A percentile compares a stretch with the other conserved stretches of the same genome.
phyloP scores from a whole-genome alignment of 2,329 filamentous ascomycete species.

The Colletotrichum sp. region DNA sequence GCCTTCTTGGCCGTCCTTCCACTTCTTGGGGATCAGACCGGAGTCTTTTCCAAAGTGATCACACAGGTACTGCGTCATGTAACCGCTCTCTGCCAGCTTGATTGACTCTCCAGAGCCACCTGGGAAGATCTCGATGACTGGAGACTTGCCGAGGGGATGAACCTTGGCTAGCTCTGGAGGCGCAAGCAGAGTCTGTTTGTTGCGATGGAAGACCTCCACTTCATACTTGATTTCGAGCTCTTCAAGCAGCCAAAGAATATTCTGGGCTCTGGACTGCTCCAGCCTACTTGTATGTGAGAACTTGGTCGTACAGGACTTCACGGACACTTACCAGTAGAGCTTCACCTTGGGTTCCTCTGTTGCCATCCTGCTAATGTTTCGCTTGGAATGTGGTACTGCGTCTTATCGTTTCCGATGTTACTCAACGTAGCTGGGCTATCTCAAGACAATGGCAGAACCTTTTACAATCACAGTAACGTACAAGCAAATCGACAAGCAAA shows the following conservation, averaged over 20 bases:
- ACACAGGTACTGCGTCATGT: conserved; percentile 82
- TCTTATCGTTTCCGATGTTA: background rate
- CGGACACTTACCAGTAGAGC: conserved; percentile 63
- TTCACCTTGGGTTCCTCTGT: conserved; percentile 57
- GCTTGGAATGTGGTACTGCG: background rate
- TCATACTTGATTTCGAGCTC: conserved; percentile 82
- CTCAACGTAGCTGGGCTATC: background rate
- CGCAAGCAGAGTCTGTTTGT: conserved; percentile 66
- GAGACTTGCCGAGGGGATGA: conserved; percentile 88
- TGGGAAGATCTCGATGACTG: conserved; percentile 70
- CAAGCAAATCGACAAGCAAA: rapidly evolving
- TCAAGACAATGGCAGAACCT: background rate
- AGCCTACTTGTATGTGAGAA: conserved; percentile 62
- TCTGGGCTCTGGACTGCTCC: conserved; percentile 80
- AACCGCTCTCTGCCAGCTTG: conserved; percentile 81
- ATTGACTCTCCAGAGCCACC: conserved; percentile 46
- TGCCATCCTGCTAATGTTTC: background rate
- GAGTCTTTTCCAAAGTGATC: conserved; percentile 61
- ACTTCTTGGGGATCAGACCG: conserved; percentile 56
- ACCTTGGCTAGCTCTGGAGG: conserved; percentile 77
- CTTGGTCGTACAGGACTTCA: too few relatives aligned
- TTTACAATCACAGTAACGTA: background rate
- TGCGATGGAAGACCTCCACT: conserved; percentile 78
- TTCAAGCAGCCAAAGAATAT: conserved; percentile 85
- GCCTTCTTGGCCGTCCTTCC: conserved; percentile 62